Evolutionary conservation across 768 basidiomycete species (phyloP), one percentile per base, ranked within the genome.

Genomic region (Kwoniella europaea): DNA sequence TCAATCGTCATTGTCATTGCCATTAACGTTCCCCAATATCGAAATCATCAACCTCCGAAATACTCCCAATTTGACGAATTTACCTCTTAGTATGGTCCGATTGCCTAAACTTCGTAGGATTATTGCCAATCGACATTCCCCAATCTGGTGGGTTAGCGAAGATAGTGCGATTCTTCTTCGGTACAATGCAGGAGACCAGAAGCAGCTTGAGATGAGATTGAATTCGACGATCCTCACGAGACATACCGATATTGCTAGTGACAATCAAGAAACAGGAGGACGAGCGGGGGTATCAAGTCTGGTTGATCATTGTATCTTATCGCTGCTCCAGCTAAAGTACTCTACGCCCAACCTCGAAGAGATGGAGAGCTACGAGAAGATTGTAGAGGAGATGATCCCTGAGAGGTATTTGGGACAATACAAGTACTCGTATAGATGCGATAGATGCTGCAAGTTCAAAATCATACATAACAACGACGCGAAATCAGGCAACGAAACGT

Each of bases 1-100:
- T 42, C 63, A 59, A 60, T 65, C 22, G 7, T 24, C 6, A 6
- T 7, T 9, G 18, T 4, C 18, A 50, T 50, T 18, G 4, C 46
- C 5, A 4, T 50, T 35, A 2, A 69, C 72, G 6, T 74, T 74
- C 42, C 65, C 46, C 1, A 42, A 64, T 22, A 20, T 74, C 2
- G 20, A 70, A 64, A 57, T 64, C 3, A 46, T 74, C 55, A 58
- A 71, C 41, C 16, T 74, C 10, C 18, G 15, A 10, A 18, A 12
- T 44, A 71, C 63, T 24, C 62, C 60, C 15, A 64, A 46, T 3
- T 46, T 72, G 15, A 13, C 42, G 16, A n/a, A n/a, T 29, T n/a
- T 72, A 2, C 71, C 71, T 4, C 53, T 72, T 7, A 50, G 46
- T 22, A 41, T 72, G 7, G 44, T 53, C 20, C 41, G 59, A 12